Evolutionary conservation across 2,329 filamentous ascomycete genomes (phyloP), one percentile per base, ranked within the genome.

Genomic region (Ceratocystis variospora): DNA sequence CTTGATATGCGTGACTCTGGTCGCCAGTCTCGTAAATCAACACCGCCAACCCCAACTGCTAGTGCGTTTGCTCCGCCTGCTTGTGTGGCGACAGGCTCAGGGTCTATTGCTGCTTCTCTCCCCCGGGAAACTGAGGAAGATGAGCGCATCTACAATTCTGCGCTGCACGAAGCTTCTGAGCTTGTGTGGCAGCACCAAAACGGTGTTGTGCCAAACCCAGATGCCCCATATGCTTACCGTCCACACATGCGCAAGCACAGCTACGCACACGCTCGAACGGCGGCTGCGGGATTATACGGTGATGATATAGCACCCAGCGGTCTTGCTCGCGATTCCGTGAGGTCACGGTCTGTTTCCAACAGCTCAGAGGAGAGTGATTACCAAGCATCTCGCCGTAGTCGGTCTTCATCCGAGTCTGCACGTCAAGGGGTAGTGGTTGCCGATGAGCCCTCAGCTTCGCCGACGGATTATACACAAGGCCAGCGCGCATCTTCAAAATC

Each of bases 101-200:
- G 63, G 2, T 68, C 67, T 17, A 63, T 68, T 37, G 67, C 67
- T 12, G 67, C 67, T 19, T 68, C 67, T 2, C 69, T n/a, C 70
- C 71, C 44, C 66, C 70, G 68, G 5, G 68, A 73, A 50, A 77
- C 79, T 33, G 80, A 84, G 1, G 84, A 87, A 22, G 85, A 87
- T 67, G 74, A 79, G 67, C 82, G 82, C 57, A 74, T 92, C 62
- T 87, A 89, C 73, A 78, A 83, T 12, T 86, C 87, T 50, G 89
- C 89, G 37, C 84, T 89, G 68, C 79, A 90, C 68, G 89, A 93
- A 74, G 89, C 89, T 10, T 86, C 87, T 0, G 87, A 92, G 73
- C 79, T 93, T 59, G 89, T 93, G 55, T 91, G 84, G 81, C 84
- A 86, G 72, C 89, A 93, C 72, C 80, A 87, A 72, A 81, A 90